A percentile compares a stretch with the other conserved stretches of the same genome.
These are phyloP conservation scores for Agaricales sp. DNA, from an alignment of 1,284 basidiomycete species.

Conservation along the genomic window DNA sequence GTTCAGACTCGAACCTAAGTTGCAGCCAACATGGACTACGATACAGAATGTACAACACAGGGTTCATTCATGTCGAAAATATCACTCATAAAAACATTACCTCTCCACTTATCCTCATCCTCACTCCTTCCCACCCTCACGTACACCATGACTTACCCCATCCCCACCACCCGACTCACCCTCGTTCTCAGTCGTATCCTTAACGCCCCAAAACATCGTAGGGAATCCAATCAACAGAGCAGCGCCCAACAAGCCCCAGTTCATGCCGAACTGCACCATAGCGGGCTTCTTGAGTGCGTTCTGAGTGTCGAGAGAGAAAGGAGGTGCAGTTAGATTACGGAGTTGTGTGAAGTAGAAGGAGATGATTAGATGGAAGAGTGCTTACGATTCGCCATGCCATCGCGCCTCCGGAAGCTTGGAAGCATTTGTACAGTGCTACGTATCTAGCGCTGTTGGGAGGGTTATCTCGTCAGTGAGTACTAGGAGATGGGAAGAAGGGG, in stretches of 20 bases:
- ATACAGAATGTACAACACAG: too few relatives aligned
- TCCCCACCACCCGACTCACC: too few relatives aligned
- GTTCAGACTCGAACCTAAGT: too few relatives aligned
- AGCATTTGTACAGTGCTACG: conserved; percentile 17
- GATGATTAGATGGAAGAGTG: conserved; percentile 17
- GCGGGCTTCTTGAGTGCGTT: not conserved
- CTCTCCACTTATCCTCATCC: not conserved
- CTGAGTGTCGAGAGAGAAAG: too few relatives aligned
- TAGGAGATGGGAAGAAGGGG: too few relatives aligned
- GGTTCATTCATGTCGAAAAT: too few relatives aligned
- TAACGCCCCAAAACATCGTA: not conserved
- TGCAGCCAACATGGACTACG: too few relatives aligned
- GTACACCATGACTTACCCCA: too few relatives aligned
- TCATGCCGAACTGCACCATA: not conserved
- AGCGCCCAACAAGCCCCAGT: not conserved
- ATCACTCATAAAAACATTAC: too few relatives aligned
- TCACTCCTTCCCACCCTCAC: not conserved
- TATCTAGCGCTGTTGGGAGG: not conserved
- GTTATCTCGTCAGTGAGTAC: too few relatives aligned
- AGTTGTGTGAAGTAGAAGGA: too few relatives aligned
- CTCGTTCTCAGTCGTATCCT: not conserved
- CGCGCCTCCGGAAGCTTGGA: conserved; percentile 18
- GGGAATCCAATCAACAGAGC: not conserved
- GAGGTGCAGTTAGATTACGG: too few relatives aligned
- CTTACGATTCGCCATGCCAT: conserved; percentile 19